These are phyloP conservation scores for Sarocladiaceae sp. DNA, from an alignment of 2,329 filamentous ascomycete genomes.

Conservation along the genomic window DNA sequence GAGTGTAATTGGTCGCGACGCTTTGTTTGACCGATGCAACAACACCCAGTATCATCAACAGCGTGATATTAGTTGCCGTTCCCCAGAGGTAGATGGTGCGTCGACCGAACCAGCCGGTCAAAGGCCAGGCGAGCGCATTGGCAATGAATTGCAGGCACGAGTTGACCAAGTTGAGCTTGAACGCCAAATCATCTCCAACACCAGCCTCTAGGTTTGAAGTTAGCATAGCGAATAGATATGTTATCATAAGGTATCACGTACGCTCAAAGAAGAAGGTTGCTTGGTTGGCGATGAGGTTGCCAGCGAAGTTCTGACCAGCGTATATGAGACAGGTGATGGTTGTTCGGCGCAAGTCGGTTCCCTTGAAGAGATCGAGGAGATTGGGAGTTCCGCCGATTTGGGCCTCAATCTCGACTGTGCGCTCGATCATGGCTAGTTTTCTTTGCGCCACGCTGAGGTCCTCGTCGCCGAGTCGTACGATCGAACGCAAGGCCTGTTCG, in stretches of 20 bases:
- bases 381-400: conserved; percentile 65
- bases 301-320: conserved; percentile 57
- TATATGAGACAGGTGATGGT: conserved; percentile 60
- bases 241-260: neutral
- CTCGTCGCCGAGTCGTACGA: conserved; percentile 18
- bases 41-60: conserved; percentile 30
- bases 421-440: conserved; percentile 86
- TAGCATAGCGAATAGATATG: neutral
- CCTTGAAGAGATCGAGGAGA: conserved; percentile 80
- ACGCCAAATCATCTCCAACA: conserved; percentile 15
- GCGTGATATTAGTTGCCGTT: conserved; percentile 24
- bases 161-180: conserved; percentile 21
- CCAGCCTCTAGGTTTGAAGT: conserved; percentile 10
- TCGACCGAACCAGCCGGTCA: conserved; percentile 31
- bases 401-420: conserved; percentile 76
- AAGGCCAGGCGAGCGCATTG: conserved; percentile 26
- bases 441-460: conserved; percentile 59
- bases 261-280: conserved; percentile 56
- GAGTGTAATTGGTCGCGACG: conserved; percentile 27
- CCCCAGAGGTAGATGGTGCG: conserved; percentile 33
- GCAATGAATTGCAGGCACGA: conserved; percentile 25
- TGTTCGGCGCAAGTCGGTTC: conserved; percentile 69
- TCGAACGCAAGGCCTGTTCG: conserved; percentile 16
- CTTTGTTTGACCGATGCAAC: conserved; percentile 26
- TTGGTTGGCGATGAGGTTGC: conserved; percentile 59